phyloP scores from a whole-genome alignment of 768 basidiomycete species.

The Rhizopogon vinicolor region DNA sequence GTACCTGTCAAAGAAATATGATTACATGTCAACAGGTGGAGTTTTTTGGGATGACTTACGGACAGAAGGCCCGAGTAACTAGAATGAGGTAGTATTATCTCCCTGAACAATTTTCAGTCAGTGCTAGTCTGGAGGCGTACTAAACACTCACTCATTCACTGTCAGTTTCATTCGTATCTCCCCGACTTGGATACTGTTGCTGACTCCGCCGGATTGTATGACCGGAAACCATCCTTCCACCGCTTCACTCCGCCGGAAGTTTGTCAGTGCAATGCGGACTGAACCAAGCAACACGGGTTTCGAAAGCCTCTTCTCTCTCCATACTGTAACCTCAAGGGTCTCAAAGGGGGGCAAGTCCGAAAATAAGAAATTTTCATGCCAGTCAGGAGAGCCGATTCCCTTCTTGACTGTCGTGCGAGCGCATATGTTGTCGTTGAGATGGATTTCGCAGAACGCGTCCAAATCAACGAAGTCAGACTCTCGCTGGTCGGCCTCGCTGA shows the following conservation, averaged over 20 bases:
- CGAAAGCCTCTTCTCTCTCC: constrained; percentile 59
- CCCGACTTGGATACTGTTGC: constrained; percentile 59
- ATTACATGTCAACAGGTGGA: neutral
- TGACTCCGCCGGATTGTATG: constrained; percentile 42
- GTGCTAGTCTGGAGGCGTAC: neutral
- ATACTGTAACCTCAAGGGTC: constrained; percentile 61
- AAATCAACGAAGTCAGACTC: constrained; percentile 55
- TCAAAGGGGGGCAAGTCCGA: constrained; percentile 77
- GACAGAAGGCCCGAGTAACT: constrained; percentile 58
- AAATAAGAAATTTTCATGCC: constrained; percentile 79
- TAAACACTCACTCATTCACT: constrained; percentile 63
- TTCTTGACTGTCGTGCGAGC: constrained; percentile 75
- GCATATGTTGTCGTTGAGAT: constrained; percentile 58
- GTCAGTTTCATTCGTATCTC: constrained; percentile 70
- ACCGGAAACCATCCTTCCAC: constrained; percentile 88
- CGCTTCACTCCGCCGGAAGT: constrained; percentile 68
- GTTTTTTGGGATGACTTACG: constrained; percentile 32
- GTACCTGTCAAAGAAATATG: constrained; percentile 7
- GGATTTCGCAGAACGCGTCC: constrained; percentile 78
- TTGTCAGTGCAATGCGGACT: constrained; percentile 57
- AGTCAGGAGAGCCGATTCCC: constrained; percentile 62
- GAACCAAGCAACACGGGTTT: constrained; percentile 58
- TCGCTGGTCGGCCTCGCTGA: constrained; percentile 28
- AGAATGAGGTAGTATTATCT: constrained; percentile 69
- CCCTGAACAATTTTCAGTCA: constrained; percentile 31